Evolutionary conservation across 495 filamentous ascomycete species (phyloP).

Genomic region (Xylaria telfairii): DNA sequence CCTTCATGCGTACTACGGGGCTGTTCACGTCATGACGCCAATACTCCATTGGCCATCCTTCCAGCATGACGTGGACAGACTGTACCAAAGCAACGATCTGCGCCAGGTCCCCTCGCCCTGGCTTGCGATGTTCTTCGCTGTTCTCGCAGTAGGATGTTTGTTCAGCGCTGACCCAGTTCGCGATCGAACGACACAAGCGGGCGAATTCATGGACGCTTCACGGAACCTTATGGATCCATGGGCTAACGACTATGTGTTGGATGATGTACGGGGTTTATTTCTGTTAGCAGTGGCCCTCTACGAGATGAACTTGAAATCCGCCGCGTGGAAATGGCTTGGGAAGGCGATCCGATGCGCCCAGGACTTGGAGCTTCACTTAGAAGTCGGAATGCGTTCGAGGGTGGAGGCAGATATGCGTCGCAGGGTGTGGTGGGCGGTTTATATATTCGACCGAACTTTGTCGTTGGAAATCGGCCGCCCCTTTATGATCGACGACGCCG

Average conservation of each 20-base stretch:
- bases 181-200: slow-evolving; percentile 66
- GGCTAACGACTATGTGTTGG: slow-evolving; percentile 81
- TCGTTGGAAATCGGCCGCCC: slow-evolving; percentile 85
- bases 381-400: slow-evolving; percentile 53
- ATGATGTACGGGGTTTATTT: slow-evolving; percentile 75
- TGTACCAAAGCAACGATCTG: slow-evolving; percentile 72
- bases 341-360: slow-evolving; percentile 84
- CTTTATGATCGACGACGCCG: slow-evolving; percentile 83
- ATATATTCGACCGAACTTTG: slow-evolving; percentile 84
- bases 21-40: slow-evolving; percentile 79
- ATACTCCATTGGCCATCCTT: slow-evolving; percentile 92
- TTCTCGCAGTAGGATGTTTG: slow-evolving; percentile 84
- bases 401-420: slow-evolving; percentile 89
- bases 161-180: slow-evolving; percentile 65
- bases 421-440: slow-evolving; percentile 94
- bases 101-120: slow-evolving; percentile 73
- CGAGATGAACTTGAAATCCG: slow-evolving; percentile 87
- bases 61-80: slow-evolving; percentile 71
- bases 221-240: slow-evolving; percentile 77
- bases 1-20: slow-evolving; percentile 75
- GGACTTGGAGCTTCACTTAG: slow-evolving; percentile 84
- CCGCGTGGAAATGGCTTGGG: slow-evolving; percentile 89
- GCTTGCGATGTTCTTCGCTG: slow-evolving; percentile 81
- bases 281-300: slow-evolving; percentile 81
- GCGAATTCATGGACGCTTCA: slow-evolving; percentile 73